A percentile compares a stretch with the other conserved stretches of the same genome.
phyloP scores from a whole-genome alignment of 176 grass and related monocot species.

The Carex kokanica region DNA sequence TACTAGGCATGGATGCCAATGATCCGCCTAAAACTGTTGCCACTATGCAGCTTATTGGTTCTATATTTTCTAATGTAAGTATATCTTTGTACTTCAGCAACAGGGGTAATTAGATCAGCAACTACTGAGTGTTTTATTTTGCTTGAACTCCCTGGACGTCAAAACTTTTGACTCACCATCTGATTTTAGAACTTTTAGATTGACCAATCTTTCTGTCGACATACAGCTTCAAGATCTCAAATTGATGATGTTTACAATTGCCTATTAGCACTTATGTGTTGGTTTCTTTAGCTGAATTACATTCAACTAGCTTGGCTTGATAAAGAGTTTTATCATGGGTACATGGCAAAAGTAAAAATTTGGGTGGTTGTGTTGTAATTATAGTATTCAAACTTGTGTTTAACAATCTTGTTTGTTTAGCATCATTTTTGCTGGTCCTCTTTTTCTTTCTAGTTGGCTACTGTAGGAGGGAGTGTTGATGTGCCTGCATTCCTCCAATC shows the following conservation, averaged over 20 bases:
- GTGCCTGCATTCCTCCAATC: slow-evolving; percentile 62
- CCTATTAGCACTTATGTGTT: slow-evolving; percentile 35
- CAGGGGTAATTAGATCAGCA: neutral
- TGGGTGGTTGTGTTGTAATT: neutral
- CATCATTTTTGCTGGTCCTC: neutral
- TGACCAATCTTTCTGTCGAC: neutral
- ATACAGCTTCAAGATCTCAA: neutral
- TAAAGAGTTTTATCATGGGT: neutral
- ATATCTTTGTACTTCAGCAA: slow-evolving; percentile 23
- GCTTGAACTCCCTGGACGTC: neutral
- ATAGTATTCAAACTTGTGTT: neutral
- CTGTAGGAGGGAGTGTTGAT: slow-evolving; percentile 48
- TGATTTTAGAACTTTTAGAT: neutral
- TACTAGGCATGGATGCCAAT: slow-evolving; percentile 98
- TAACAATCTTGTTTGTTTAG: slow-evolving; percentile 1
- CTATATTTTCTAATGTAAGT: slow-evolving; percentile 95
- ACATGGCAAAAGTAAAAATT: neutral
- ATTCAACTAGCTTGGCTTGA: neutral
- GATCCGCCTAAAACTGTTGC: slow-evolving; percentile 97
- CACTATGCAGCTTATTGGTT: slow-evolving; percentile 89
- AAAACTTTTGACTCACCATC: neutral
- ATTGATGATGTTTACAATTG: slow-evolving; percentile 1
- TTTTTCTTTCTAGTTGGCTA: slow-evolving; percentile 53
- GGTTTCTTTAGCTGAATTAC: neutral
- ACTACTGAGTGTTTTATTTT: slow-evolving; percentile 23